Percentiles rank a stretch among this genome's conserved stretches.
Evolutionary conservation across 208 protist genomes (phyloP).

Genomic region (Novymonas esmeraldas): DNA sequence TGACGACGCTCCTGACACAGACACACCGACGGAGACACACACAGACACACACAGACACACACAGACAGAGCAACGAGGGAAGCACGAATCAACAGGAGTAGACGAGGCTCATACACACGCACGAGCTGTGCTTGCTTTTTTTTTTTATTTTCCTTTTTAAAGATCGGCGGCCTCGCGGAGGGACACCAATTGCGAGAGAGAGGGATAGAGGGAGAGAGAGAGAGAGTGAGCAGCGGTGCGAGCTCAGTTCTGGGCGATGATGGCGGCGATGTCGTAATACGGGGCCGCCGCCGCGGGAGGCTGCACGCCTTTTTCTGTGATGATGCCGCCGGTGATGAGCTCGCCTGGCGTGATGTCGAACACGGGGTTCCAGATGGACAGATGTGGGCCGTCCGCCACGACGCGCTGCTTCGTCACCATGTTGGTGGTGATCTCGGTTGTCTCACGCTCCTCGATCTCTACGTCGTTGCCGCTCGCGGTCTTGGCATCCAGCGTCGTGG

Average conservation of each 20-base stretch:
- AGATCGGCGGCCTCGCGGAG: no score
- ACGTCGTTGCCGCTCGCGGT: conserved; percentile 81
- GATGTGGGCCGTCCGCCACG: conserved; percentile 78
- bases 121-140: no score
- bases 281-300: conserved; percentile 42
- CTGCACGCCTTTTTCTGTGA: conserved; percentile 92
- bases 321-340: conserved; percentile 95
- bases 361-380: conserved; percentile 95
- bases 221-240: no score
- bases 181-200: no score
- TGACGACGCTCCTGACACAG: no score
- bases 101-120: no score
- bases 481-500: conserved; percentile 91
- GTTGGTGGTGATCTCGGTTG: conserved; percentile 91
- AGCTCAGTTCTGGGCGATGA: conserved; percentile 14
- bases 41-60: no score
- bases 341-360: conserved; percentile 96
- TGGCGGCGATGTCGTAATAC: conserved; percentile 63
- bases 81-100: no score
- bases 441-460: conserved; percentile 92
- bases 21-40: no score
- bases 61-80: no score
- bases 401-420: conserved; percentile 78
- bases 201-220: not conserved
- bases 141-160: no score